Conservation (phyloP, 176 grass and related monocot species). For the Triticum monococcum region DNA sequence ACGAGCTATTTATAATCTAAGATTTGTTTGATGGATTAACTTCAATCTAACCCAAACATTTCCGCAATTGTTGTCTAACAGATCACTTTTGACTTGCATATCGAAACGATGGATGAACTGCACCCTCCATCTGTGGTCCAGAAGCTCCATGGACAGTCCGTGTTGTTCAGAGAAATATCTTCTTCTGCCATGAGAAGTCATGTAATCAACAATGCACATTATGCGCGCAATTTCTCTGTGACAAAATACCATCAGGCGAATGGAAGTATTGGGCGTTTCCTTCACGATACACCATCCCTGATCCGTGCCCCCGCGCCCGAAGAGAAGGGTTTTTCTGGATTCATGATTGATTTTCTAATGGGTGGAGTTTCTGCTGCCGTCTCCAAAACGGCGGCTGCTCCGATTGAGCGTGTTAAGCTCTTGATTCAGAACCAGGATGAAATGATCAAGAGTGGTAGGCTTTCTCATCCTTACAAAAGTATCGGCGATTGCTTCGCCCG, state of each 20-base stretch:
- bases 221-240: background rate
- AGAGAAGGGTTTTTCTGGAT: background rate
- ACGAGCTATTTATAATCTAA: background rate
- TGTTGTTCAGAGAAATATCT: constrained; percentile 38
- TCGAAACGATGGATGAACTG: constrained; percentile 35
- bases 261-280: constrained; percentile 11
- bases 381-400: constrained; percentile 92
- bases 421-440: constrained; percentile 98
- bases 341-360: constrained; percentile 77
- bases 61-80: background rate
- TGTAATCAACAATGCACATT: constrained; percentile 31
- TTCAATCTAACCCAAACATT: background rate
- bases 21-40: background rate
- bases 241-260: constrained; percentile 29
- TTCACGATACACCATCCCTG: constrained; percentile 33
- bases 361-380: constrained; percentile 92
- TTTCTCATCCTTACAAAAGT: constrained; percentile 88
- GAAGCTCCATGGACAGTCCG: constrained; percentile 50
- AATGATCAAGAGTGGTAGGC: constrained; percentile 90
- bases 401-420: constrained; percentile 91
- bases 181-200: constrained; percentile 27
- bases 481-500: constrained; percentile 78
- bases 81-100: background rate
- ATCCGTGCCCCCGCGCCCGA: constrained; percentile 20
- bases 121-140: constrained; percentile 27